Conservation (phyloP, 2,329 filamentous ascomycete genomes). For the Fusarium compactum region DNA sequence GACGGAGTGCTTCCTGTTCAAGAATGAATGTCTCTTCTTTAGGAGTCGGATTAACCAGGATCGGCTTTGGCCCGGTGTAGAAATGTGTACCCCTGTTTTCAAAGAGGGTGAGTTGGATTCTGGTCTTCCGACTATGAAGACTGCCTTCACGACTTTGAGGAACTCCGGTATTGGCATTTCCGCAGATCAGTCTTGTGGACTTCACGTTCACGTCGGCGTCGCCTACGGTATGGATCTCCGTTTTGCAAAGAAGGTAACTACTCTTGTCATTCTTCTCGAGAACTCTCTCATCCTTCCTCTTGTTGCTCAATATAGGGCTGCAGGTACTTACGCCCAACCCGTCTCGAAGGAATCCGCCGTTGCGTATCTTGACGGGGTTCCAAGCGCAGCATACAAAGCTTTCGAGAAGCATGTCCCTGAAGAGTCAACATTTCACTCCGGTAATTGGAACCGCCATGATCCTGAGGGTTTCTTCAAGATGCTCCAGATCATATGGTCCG, state of each 20-base stretch:
- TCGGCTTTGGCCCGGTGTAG: conserved; percentile 29
- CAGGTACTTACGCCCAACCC: not conserved
- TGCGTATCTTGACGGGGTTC: not conserved
- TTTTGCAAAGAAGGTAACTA: conserved; percentile 42
- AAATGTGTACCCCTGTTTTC: conserved; percentile 41
- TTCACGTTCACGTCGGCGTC: conserved; percentile 46
- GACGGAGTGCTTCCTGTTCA: conserved; percentile 30
- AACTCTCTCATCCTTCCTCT: conserved; percentile 25
- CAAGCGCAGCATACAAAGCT: not conserved
- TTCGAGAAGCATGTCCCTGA: conserved; percentile 1
- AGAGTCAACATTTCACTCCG: not conserved
- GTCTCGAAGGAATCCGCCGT: not conserved
- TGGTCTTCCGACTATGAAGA: conserved; percentile 21
- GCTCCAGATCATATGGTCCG: conserved; percentile 27
- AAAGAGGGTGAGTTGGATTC: conserved; percentile 24
- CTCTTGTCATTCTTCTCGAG: conserved; percentile 41
- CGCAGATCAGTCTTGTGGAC: conserved; percentile 39
- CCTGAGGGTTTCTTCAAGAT: not conserved
- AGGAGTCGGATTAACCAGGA: not conserved
- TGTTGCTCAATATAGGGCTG: not conserved
- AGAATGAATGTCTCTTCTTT: conserved; percentile 10
- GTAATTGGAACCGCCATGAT: conserved; percentile 20
- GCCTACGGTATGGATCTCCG: conserved; percentile 38
- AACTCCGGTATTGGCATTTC: conserved; percentile 11
- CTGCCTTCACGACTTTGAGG: conserved; percentile 22